Base-by-base conservation (phyloP, 176 grass and related monocot species). In the Luzula sylvatica region DNA sequence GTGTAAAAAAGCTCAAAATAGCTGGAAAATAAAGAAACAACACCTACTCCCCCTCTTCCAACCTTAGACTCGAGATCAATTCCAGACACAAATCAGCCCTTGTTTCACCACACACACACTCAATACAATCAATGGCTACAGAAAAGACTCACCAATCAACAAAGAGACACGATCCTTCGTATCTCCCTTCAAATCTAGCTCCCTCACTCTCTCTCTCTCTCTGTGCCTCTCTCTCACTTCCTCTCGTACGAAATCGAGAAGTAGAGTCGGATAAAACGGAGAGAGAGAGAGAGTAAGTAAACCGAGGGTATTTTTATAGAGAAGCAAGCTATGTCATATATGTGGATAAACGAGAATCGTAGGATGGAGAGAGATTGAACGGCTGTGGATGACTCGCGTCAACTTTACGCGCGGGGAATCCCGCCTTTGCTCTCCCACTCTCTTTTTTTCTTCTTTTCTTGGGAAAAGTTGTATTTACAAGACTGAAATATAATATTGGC, bases 351-450 rank as follows among this genome's bases (percentile, higher is more conserved):
- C 47, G 41, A 47, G 1, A 11, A 21, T 42, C 60, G 43, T 64
- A 1, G 40, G 13, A 24, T 63, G 7, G 58, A 48, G 7, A 32
- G 9, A 13, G 23, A 64, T 35, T 11, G 43, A 11, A 64, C 14
- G 60, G 60, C 41, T 64, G 17, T 18, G 16, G 3, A 64, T 45
- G 23, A 26, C 42, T 64, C 15, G 60, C 60, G 60, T 64, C 25
- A 64, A 64, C 43, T 49, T 64, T 50, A 64, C 60, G 60, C 60
- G 60, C 60, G 43, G 11, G 43, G 44, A 64, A 49, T 48, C 55
- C 60, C 23, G 15, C 60, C 47, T 64, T 64, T 64, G 47, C 24
- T 18, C 53, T 42, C 30, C 30, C 19, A 58, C 38, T 58, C 23
- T 42, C 40, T 58, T 23, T 15, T 2, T n/a, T 5, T 32, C 8